Evolutionary conservation across 805 yeast genomes (phyloP), one percentile per base, ranked within the genome.

Genomic region (Lipomyces yamanashiensis): DNA sequence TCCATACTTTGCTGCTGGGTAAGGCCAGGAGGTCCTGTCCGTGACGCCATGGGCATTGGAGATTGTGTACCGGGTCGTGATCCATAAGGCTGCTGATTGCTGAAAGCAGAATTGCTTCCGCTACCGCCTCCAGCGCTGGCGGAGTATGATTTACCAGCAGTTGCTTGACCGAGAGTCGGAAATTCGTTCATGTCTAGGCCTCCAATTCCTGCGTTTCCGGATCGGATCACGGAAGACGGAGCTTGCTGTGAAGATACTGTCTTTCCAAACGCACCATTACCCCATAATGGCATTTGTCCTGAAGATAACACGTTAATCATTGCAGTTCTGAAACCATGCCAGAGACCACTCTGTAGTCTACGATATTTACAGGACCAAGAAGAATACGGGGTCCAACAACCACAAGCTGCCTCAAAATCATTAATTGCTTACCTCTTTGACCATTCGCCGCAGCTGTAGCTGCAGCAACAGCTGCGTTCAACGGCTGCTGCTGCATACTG

Each of bases 261-360:
- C 15, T 60, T 64, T 21, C 58, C 61, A 40, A 63, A 52, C n/a
- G 41, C 51, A 19, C 61, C 61, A 7, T 49, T 47, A n/a, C 67
- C 67, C 67, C 67, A 64, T 40, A 64, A 19, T 36, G 67, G 67
- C 15, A 59, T 57, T 23, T 50, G 62, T 2, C 59, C 67, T 64
- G 48, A 21, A 12, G 21, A 17, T 33, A 34, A 7, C 12, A 15
- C 12, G 37, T 13, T 28, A 28, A 28, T 28, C 28, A 28, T 28
- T 28, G 28, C 28, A 28, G 28, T 28, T 28, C 28, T 28, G 28
- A 28, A 28, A 12, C 37, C 15, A 48, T 21, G 36, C 33, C 6
- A 43, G 21, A 3, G 39, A 21, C 6, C 37, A 6, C 28, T 23
- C 34, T 23, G n/a, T 9, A 17, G n/a, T n/a, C n/a, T n/a, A 15